These are phyloP conservation scores for Kodamaea arcana DNA, from an alignment of 1,139 yeast species.

Conservation along the genomic window DNA sequence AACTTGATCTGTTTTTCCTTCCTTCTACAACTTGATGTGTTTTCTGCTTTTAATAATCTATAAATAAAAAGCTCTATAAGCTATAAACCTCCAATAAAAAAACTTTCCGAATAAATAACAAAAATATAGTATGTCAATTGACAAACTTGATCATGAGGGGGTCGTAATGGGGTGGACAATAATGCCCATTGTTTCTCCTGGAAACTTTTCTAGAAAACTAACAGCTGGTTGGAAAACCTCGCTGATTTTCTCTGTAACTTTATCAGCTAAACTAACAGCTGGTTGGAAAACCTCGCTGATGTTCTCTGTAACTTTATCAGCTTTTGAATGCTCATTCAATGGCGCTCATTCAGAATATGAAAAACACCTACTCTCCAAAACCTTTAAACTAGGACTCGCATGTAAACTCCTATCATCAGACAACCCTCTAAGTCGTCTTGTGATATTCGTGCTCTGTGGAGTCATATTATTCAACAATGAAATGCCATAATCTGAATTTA, in stretches of 20 bases:
- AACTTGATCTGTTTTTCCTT: no score
- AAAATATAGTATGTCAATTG: slow-evolving; percentile 1
- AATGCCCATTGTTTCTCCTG: slow-evolving; percentile 3
- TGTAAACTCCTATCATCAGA: slow-evolving; percentile 12
- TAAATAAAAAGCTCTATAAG: slow-evolving; percentile 2
- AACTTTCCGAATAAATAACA: slow-evolving; percentile 1
- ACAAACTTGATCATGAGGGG: not conserved
- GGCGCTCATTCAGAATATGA: slow-evolving; percentile 19
- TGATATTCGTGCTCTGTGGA: slow-evolving; percentile 1
- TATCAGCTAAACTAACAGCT: no score
- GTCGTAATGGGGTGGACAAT: not conserved
- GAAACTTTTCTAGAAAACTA: no score
- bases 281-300: no score
- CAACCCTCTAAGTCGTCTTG: slow-evolving; percentile 3
- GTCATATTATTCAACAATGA: slow-evolving; percentile 15
- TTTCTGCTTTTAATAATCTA: slow-evolving; percentile 1
- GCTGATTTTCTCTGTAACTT: no score
- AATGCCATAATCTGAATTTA: slow-evolving; percentile 24
- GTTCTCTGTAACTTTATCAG: no score
- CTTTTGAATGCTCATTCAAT: no score
- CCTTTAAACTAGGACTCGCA: slow-evolving; percentile 21
- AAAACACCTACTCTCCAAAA: slow-evolving; percentile 24
- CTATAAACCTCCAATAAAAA: no score
- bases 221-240: no score
- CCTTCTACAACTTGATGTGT: no score